Base-by-base conservation (phyloP, 768 basidiomycete genomes). In the Lactifluus volemus region DNA sequence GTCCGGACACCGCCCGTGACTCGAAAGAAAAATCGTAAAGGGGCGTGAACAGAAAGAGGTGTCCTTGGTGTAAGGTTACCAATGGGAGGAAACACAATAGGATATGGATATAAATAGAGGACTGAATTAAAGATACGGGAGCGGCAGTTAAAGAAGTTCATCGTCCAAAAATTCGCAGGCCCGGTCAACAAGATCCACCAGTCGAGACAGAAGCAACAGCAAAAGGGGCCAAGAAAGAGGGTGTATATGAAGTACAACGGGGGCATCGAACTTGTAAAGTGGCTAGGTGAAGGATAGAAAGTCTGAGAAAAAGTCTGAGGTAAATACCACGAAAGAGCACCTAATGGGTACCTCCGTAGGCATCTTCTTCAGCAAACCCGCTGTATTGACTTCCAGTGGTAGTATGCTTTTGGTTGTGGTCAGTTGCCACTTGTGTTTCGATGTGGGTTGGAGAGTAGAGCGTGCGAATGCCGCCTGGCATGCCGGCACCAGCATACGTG, bases 391-490 rank as follows among this genome's bases (percentile, higher is more conserved):
- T 71, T 52, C 61, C 57, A 44, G 64, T 60, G 32, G 70, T 71
- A 0, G 67, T 63, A 57, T 67, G 71, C 63, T 66, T 68, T 5
- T 30, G 67, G 55, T 15, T 63, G 47, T 3, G 55, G 21, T 39
- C 53, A 17, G 56, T 51, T 11, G 61, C 50, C 3, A 30, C 50
- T 45, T 53, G 51, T 42, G 19, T 34, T 48, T 56, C 49, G 8
- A 49, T 25, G 21, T 15, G 65, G 21, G 62, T 63, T 10, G 72
- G 73, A 5, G 73, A 68, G 61, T 74, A 74, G 8, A 75, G 66
- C 3, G 65, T 67, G 32, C 73, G 69, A 71, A 74, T 74, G 50
- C 71, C 68, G 36, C 55, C 51, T 49, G 57, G 68, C 21, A 68
- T 66, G 52, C 71, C 69, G 54, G 64, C 64, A 52, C 67, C 71